These are phyloP conservation scores for Eimeria falciformis DNA, from an alignment of 169 alveolate species.

Conservation along the genomic window DNA sequence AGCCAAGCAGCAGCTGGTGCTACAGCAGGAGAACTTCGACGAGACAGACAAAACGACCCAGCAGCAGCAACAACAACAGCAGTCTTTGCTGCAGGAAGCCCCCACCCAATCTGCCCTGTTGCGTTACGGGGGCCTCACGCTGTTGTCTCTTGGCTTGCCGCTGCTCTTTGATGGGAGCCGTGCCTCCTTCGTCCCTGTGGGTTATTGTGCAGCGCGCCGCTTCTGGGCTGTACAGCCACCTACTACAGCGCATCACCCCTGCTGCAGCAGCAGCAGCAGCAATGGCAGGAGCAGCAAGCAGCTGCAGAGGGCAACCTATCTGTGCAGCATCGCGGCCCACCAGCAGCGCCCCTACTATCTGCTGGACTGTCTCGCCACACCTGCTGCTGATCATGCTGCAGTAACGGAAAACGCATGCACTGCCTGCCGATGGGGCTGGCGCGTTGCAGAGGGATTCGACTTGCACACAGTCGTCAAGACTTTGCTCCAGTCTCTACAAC, in stretches of 20 bases:
- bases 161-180: constrained; percentile 65
- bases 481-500: constrained; percentile 18
- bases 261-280: constrained; percentile 53
- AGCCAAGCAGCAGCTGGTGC: not conserved
- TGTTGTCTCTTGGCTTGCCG: constrained; percentile 49
- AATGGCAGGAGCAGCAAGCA: not conserved
- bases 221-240: constrained; percentile 47
- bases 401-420: not conserved
- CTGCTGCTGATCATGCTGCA: not conserved
- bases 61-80: constrained; percentile 9
- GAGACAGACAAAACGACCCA: too few species aligned
- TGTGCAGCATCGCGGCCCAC: constrained; percentile 56
- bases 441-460: constrained; percentile 72
- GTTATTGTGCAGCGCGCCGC: constrained; percentile 60
- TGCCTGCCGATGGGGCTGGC: constrained; percentile 69
- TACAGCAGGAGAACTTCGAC: not conserved
- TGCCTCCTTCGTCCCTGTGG: constrained; percentile 33
- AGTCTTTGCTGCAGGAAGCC: not conserved
- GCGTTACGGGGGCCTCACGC: constrained; percentile 62
- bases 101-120: constrained; percentile 21
- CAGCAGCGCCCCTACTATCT: constrained; percentile 50
- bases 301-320: constrained; percentile 64
- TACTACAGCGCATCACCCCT: not conserved
- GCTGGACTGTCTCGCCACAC: constrained; percentile 48
- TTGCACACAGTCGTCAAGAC: constrained; percentile 36